phyloP scores from a whole-genome alignment of 352 stramenopile species.

The Phytopythium sindhum region DNA sequence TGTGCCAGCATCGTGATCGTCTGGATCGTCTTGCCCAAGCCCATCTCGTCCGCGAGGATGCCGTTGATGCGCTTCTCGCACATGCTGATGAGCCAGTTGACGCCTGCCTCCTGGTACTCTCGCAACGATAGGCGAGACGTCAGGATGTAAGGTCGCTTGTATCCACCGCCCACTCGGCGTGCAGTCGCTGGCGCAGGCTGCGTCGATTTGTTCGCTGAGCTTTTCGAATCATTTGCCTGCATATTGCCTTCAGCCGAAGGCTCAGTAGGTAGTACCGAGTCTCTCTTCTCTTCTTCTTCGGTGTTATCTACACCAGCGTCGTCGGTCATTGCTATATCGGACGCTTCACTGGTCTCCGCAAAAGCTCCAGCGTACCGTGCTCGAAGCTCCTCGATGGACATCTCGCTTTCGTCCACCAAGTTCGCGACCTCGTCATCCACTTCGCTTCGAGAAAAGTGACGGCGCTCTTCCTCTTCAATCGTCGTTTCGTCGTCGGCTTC shows the following conservation, averaged over 20 bases:
- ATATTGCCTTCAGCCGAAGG: neutral
- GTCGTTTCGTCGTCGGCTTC: slow-evolving; percentile 3
- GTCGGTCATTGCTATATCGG: neutral
- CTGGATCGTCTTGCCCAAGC: slow-evolving; percentile 97
- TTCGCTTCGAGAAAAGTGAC: neutral
- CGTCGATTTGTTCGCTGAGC: neutral
- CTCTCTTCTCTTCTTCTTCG: neutral
- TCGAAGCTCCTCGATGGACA: slow-evolving; percentile 1
- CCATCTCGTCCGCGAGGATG: slow-evolving; percentile 98
- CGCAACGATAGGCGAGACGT: slow-evolving; percentile 60
- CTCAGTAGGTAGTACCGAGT: neutral
- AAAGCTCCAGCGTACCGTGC: neutral
- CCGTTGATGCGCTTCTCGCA: slow-evolving; percentile 97
- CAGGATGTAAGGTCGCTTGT: slow-evolving; percentile 68
- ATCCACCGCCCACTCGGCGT: slow-evolving; percentile 14
- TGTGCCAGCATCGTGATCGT: slow-evolving; percentile 98
- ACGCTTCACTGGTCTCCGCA: neutral
- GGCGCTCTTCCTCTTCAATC: slow-evolving; percentile 2
- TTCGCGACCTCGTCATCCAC: neutral
- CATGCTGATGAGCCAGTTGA: slow-evolving; percentile 99
- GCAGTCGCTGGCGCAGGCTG: neutral
- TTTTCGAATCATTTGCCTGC: neutral
- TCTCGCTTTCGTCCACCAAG: neutral
- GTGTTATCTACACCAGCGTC: neutral
- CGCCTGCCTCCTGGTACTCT: slow-evolving; percentile 80